These are phyloP conservation scores for Sarocladium brachiariae DNA, from an alignment of 2,329 filamentous ascomycete genomes.

Conservation along the genomic window DNA sequence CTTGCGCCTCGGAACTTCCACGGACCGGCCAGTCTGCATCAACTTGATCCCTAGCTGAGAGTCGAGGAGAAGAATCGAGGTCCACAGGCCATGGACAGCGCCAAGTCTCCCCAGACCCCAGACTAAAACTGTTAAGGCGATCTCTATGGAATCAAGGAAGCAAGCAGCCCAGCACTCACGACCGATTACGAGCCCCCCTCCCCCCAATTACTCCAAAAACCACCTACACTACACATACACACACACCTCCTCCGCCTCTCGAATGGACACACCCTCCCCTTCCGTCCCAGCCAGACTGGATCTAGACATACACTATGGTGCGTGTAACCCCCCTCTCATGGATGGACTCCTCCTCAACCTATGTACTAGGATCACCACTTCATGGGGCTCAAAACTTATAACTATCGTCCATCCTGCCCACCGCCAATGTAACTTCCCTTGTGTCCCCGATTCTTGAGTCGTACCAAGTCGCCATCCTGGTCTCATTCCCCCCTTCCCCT, in stretches of 20 bases:
- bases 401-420: background rate
- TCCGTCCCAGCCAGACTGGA: background rate
- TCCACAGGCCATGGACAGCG: too few relatives aligned
- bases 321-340: background rate
- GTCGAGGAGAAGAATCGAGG: too few relatives aligned
- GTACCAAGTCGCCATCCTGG: background rate
- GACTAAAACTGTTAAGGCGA: too few relatives aligned
- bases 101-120: too few relatives aligned
- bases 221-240: background rate
- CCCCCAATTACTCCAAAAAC: slow-evolving; percentile 4
- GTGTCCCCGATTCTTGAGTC: slow-evolving; percentile 5
- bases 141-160: too few relatives aligned
- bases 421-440: background rate
- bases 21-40: too few relatives aligned
- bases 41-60: too few relatives aligned
- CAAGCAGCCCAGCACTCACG: too few relatives aligned
- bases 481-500: background rate
- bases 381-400: background rate
- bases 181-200: too few relatives aligned
- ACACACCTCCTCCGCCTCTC: background rate
- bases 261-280: too few relatives aligned
- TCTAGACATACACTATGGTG: background rate
- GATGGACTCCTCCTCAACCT: background rate
- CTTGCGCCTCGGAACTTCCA: too few relatives aligned
- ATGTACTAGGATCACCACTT: background rate